Evolutionary conservation across 1,284 basidiomycete genomes (phyloP), one percentile per base, ranked within the genome.

Genomic region (Ganoderma multipileum): DNA sequence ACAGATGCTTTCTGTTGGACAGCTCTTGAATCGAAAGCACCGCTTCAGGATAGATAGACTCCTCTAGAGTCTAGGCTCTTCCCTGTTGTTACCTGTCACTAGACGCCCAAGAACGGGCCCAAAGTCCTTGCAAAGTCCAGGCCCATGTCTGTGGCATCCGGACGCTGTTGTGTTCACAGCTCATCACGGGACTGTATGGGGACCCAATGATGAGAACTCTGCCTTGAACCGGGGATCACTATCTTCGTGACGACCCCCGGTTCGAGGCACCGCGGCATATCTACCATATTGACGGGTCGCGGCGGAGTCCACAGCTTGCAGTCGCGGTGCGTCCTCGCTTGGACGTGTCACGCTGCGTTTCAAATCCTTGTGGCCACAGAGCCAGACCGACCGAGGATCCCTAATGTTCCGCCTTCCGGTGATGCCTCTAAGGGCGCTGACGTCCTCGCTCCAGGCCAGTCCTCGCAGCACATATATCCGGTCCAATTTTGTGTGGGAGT

Each of bases 391-490:
- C 65, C 66, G 63, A 47, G 26, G 42, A 47, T 58, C 42, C 61
- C 47, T 50, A 26, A 41, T 26, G 36, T 58, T 23, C 36, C 58
- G 38, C 28, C 36, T 60, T 41, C 38, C 38, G 58, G 58, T 41
- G 12, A 41, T 39, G 58, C 38, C 38, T 38, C n/a, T 28, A 16
- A 8, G 55, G 42, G 63, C 71, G 68, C 68, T 64, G 64, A 68
- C 64, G 23, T 63, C 54, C 38, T 57, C 61, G 71, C 67, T 72
- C 71, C 71, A 72, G 71, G 52, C 71, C 71, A 50, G 41, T 59
- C n/a, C 26, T 36, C 47, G 52, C 30, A 61, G 36, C 55, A 50
- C 58, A 70, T 72, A 70, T 70, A 72, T 70, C 68, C 38, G 20
- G 36, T 18, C 58, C 38, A 60, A 41, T 60, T 60, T 26, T 41